These are phyloP conservation scores for Eleusine indica DNA, from an alignment of 176 grass and related monocot genomes.

Conservation along the genomic window DNA sequence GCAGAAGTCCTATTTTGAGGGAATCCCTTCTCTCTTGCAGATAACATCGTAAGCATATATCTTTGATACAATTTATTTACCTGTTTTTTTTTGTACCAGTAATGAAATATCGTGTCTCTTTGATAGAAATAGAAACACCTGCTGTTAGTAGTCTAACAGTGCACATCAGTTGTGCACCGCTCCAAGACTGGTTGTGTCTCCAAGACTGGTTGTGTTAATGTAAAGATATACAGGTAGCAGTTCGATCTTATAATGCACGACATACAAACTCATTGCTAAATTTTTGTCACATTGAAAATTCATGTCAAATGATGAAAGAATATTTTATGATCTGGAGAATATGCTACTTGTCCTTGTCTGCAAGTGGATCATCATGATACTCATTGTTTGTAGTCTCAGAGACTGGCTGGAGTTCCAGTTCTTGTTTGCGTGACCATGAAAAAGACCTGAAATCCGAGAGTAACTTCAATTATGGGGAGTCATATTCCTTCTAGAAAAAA, in stretches of 20 bases:
- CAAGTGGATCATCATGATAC: slow-evolving; percentile 4
- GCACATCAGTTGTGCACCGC: neutral
- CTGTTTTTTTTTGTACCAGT: neutral
- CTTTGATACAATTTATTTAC: neutral
- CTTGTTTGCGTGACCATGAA: slow-evolving; percentile 23
- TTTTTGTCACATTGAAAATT: neutral
- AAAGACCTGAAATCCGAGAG: slow-evolving; percentile 14
- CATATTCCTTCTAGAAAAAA: neutral
- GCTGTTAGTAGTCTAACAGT: neutral
- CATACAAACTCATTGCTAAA: neutral
- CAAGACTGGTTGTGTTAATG: neutral
- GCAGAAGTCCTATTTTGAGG: neutral
- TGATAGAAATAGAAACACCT: neutral
- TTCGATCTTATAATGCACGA: neutral
- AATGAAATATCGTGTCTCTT: neutral
- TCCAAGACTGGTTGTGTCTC: neutral
- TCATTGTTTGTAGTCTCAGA: neutral
- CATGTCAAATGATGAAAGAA: neutral
- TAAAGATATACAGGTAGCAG: neutral
- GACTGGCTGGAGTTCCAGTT: slow-evolving; percentile 43
- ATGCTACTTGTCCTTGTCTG: slow-evolving; percentile 41
- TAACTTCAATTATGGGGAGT: neutral
- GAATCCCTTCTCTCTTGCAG: neutral
- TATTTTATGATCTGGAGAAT: neutral
- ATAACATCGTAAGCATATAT: neutral